These are phyloP conservation scores for Claviceps sorghi DNA, from an alignment of 2,329 filamentous ascomycete species.

Conservation along the genomic window DNA sequence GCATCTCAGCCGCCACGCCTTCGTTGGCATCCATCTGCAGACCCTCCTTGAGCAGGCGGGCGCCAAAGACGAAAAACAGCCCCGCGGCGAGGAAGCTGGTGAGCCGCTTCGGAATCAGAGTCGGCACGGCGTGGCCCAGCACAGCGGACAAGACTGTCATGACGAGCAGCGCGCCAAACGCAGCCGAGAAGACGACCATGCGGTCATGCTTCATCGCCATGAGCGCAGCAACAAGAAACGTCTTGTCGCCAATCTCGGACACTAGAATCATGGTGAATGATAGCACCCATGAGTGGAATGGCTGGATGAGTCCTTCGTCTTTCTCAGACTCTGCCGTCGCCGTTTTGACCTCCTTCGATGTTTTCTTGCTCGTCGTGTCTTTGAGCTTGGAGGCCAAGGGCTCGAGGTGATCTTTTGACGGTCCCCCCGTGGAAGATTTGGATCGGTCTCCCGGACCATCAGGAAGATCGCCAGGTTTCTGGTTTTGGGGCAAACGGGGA, in stretches of 20 bases:
- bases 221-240: conserved; percentile 86
- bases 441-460: conserved; percentile 62
- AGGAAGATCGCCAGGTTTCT: conserved; percentile 75
- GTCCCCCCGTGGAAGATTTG: conserved; percentile 47
- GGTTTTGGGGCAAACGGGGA: conserved; percentile 1
- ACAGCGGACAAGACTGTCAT: conserved; percentile 95
- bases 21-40: conserved; percentile 79
- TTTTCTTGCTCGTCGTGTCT: conserved; percentile 11
- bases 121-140: conserved; percentile 80
- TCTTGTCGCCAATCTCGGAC: conserved; percentile 96
- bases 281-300: conserved; percentile 76
- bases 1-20: conserved; percentile 92
- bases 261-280: conserved; percentile 96
- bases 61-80: conserved; percentile 82
- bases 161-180: conserved; percentile 76
- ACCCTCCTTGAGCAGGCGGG: conserved; percentile 71
- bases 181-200: conserved; percentile 83
- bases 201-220: conserved; percentile 99
- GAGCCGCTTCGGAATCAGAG: conserved; percentile 76
- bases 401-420: conserved; percentile 13
- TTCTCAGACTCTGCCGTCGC: conserved; percentile 19
- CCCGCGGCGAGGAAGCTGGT: conserved; percentile 76
- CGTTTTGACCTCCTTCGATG: conserved; percentile 6
- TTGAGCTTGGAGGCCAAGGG: conserved; percentile 2
- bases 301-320: conserved; percentile 54